Conservation (phyloP, 1,139 yeast genomes). For the Saccharomycopsis crataegensis region DNA sequence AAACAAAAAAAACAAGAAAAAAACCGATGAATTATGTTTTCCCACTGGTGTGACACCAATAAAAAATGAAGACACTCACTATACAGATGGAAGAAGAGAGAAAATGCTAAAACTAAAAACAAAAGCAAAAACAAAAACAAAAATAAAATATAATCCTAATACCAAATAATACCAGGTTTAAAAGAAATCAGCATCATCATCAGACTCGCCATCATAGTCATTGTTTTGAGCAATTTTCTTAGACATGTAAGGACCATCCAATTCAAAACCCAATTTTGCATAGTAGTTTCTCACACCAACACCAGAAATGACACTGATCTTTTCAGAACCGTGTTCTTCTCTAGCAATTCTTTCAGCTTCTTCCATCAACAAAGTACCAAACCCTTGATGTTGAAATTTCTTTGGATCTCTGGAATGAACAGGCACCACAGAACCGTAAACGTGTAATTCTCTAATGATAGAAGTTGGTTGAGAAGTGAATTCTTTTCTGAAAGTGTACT, state of each 20-base stretch:
- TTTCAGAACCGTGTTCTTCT: slow-evolving; percentile 89
- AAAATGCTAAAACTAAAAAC: neutral
- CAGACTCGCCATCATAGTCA: neutral
- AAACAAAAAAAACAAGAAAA: too few relatives aligned
- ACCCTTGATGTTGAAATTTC: slow-evolving; percentile 98
- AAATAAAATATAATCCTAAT: neutral
- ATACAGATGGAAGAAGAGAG: too few relatives aligned
- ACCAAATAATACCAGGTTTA: too few relatives aligned
- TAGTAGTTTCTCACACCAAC: slow-evolving; percentile 97
- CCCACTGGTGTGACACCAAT: too few relatives aligned
- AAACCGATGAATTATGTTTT: too few relatives aligned
- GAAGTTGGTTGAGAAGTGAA: slow-evolving; percentile 80
- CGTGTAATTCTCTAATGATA: slow-evolving; percentile 91
- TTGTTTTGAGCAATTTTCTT: slow-evolving; percentile 30
- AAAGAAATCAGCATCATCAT: neutral
- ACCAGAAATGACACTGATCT: slow-evolving; percentile 91
- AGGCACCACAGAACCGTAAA: slow-evolving; percentile 96
- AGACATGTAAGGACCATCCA: slow-evolving; percentile 97
- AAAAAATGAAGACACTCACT: too few relatives aligned
- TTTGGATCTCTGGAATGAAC: slow-evolving; percentile 96
- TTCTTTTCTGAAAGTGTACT: slow-evolving; percentile 86
- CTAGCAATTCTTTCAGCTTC: slow-evolving; percentile 95
- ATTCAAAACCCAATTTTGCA: slow-evolving; percentile 79
- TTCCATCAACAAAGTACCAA: slow-evolving; percentile 95
- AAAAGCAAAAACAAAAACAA: neutral